Conservation (phyloP, 2,329 filamentous ascomycete species). For the Gaeumannomyces tritici region DNA sequence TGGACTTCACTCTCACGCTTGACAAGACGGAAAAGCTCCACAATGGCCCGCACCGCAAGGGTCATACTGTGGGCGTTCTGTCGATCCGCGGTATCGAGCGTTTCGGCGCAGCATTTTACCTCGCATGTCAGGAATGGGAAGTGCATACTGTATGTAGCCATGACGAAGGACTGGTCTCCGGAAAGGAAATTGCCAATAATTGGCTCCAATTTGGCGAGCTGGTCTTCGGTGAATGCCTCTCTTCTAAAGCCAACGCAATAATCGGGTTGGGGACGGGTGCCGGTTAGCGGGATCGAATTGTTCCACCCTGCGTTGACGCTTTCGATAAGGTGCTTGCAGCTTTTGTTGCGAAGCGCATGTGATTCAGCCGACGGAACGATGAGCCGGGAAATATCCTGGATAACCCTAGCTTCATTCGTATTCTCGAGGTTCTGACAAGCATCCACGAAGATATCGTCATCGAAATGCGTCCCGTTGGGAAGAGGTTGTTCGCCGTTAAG, state of each 20-base stretch:
- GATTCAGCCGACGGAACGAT: slow-evolving; percentile 29
- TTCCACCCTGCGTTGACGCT: slow-evolving; percentile 32
- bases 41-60: slow-evolving; percentile 25
- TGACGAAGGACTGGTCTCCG: slow-evolving; percentile 28
- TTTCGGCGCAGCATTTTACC: slow-evolving; percentile 30
- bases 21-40: slow-evolving; percentile 28
- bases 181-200: slow-evolving; percentile 22
- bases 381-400: slow-evolving; percentile 24
- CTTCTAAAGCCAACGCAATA: slow-evolving; percentile 30
- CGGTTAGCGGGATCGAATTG: slow-evolving; percentile 24
- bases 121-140: slow-evolving; percentile 40
- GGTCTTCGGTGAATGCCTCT: slow-evolving; percentile 29
- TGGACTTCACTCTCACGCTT: slow-evolving; percentile 25
- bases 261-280: slow-evolving; percentile 29
- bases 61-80: slow-evolving; percentile 31
- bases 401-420: slow-evolving; percentile 26
- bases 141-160: slow-evolving; percentile 34
- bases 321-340: slow-evolving; percentile 24
- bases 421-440: slow-evolving; percentile 19
- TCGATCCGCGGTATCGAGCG: slow-evolving; percentile 25
- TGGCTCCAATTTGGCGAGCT: slow-evolving; percentile 28
- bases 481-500: slow-evolving; percentile 19
- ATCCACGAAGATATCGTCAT: slow-evolving; percentile 22
- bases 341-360: slow-evolving; percentile 12
- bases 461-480: slow-evolving; percentile 19